phyloP scores from a whole-genome alignment of 192 early-diverging fungal genomes.

The Coemansia pectinata region DNA sequence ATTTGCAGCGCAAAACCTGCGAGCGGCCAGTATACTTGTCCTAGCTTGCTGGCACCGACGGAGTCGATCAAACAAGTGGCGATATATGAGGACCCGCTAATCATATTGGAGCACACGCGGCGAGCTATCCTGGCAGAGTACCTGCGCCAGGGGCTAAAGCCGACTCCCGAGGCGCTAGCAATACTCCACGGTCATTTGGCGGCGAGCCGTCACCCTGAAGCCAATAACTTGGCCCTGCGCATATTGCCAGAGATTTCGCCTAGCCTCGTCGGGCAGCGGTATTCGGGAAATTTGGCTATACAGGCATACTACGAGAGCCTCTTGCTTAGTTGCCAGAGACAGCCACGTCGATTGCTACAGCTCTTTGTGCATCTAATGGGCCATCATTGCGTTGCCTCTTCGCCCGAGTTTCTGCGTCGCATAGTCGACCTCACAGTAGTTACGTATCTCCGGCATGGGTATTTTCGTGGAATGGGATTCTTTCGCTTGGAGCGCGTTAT shows the following conservation, averaged over 20 bases:
- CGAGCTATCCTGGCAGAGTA: slow-evolving; percentile 13
- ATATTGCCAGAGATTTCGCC: slow-evolving; percentile 21
- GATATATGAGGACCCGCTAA: neutral
- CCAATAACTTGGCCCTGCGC: slow-evolving; percentile 6
- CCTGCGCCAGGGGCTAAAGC: slow-evolving; percentile 28
- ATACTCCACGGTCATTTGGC: slow-evolving; percentile 19
- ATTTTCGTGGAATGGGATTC: slow-evolving; percentile 27
- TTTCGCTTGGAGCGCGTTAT: slow-evolving; percentile 35
- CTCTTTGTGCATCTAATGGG: slow-evolving; percentile 26
- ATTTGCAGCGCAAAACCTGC: neutral
- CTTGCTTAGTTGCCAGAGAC: neutral
- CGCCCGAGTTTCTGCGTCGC: slow-evolving; percentile 6
- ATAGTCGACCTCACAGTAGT: slow-evolving; percentile 18
- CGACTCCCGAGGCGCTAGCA: slow-evolving; percentile 16
- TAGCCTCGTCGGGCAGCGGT: neutral
- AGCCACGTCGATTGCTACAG: slow-evolving; percentile 8
- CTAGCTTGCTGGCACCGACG: neutral
- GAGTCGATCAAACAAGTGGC: neutral
- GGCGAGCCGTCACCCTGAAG: neutral
- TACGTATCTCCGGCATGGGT: slow-evolving; percentile 12
- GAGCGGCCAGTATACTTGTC: neutral
- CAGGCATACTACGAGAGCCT: slow-evolving; percentile 37
- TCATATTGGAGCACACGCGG: slow-evolving; percentile 1
- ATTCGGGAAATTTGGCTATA: neutral
- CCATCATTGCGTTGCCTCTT: slow-evolving; percentile 15